These are phyloP conservation scores for Plantago major DNA, from an alignment of 257 asterid genomes.

Conservation along the genomic window DNA sequence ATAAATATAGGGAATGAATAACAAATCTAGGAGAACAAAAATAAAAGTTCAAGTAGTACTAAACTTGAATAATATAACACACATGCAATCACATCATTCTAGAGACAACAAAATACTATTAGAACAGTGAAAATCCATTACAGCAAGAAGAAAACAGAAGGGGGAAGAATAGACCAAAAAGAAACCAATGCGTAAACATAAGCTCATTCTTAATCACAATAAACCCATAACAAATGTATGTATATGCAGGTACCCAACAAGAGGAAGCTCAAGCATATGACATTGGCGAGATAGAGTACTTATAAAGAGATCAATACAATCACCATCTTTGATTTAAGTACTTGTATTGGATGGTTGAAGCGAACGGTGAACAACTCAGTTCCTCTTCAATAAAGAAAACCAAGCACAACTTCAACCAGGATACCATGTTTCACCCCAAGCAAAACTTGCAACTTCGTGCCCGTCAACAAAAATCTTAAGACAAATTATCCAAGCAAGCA, in stretches of 20 bases:
- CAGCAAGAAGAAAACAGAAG: too few species aligned
- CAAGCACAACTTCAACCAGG: constrained; percentile 16
- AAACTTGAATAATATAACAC: too few species aligned
- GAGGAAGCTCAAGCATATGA: constrained; percentile 71
- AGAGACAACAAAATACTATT: too few species aligned
- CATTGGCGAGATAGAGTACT: constrained; percentile 56
- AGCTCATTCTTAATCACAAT: neutral
- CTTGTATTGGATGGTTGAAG: constrained; percentile 46
- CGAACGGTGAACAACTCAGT: constrained; percentile 23
- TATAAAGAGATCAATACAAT: constrained; percentile 51
- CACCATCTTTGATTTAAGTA: constrained; percentile 56
- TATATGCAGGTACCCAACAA: constrained; percentile 44
- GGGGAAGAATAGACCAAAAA: too few species aligned
- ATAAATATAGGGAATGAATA: too few species aligned
- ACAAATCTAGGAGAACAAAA: neutral
- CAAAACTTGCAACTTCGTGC: constrained; percentile 14
- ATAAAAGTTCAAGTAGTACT: neutral
- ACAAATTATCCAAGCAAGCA: constrained; percentile 26
- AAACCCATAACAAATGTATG: neutral
- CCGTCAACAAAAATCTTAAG: constrained; percentile 29
- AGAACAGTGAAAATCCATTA: too few species aligned
- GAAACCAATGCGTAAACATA: neutral
- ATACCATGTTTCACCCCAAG: constrained; percentile 12
- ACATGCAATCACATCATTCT: too few species aligned
- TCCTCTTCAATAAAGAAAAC: constrained; percentile 31